Evolutionary conservation across 306 rosid species (phyloP), one percentile per base, ranked within the genome.

Genomic region (Cicer judaicum): DNA sequence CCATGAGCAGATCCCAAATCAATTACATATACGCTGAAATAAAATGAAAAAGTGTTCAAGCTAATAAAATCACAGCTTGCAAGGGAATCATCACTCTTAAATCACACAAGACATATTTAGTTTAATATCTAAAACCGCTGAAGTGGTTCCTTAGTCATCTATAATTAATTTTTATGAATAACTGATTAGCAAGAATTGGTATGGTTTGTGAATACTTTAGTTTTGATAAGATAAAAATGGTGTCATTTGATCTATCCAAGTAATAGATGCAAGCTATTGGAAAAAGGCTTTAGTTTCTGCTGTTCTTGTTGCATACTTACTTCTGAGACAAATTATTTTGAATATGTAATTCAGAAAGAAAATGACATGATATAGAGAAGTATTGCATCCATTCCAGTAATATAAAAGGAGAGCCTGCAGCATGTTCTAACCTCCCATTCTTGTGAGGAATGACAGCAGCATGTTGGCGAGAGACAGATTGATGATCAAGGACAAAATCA

Each of bases 1-100:
- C 99, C 99, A 79, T 94, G 99, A 1, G 93, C 97, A 81, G 99
- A 94, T 43, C 97, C 99, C 90, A 94, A 76, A 89, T 94, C 99
- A 78, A 92, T 90, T 34, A 94, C 97, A 79, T 92, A 94, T 59
- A 92, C 42, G 80, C 99, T 94, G 99, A 50, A 78, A 73, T 63
- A 79, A 55, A 63, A 67, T 79, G 48, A 64, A 8, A 50, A 72
- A 24, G 50, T 15, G 21, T 86, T 47, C 84, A 76, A 49, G 41
- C 10, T 76, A 62, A 52, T 62, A 39, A 19, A 5, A 49, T 21
- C 43, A 68, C 34, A 44, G 7, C 40, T 55, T 19, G 42, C 52
- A 40, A 53, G 64, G 29, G 73, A 70, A 77, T 44, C 66, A 66
- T 64, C 64, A 70, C 14, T 54, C 44, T 65, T 11, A 63, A 77